phyloP scores from a whole-genome alignment of 2,329 filamentous ascomycete species.

The Fusarium liriodendri region DNA sequence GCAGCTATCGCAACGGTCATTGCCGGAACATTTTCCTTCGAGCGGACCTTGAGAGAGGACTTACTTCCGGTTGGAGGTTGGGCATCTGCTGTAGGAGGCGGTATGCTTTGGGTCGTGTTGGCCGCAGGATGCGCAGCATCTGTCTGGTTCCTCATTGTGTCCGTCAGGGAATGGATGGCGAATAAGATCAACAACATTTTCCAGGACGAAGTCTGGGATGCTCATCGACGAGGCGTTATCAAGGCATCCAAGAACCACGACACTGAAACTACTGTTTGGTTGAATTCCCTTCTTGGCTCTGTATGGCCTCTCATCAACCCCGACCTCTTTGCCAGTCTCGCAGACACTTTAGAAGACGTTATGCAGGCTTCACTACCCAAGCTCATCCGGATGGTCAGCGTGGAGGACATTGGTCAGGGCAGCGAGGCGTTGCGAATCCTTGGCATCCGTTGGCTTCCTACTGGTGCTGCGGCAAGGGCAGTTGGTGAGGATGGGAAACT shows the following conservation, averaged over 20 bases:
- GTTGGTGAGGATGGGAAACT: conserved; percentile 70
- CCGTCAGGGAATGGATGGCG: conserved; percentile 68
- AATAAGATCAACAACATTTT: conserved; percentile 72
- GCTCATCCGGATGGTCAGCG: conserved; percentile 77
- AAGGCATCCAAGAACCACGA: conserved; percentile 54
- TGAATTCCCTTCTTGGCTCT: conserved; percentile 74
- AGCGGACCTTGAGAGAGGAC: conserved; percentile 33
- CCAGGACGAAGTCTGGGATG: conserved; percentile 77
- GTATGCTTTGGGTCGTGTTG: conserved; percentile 43
- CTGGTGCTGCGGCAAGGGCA: conserved; percentile 72
- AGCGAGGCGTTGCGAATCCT: conserved; percentile 77
- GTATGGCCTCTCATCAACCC: conserved; percentile 83
- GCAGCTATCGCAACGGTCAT: conserved; percentile 50
- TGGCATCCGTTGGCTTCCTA: conserved; percentile 78
- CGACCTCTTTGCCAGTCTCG: conserved; percentile 75
- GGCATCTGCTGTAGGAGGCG: conserved; percentile 32
- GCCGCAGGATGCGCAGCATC: conserved; percentile 40
- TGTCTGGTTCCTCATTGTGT: conserved; percentile 53
- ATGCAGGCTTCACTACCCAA: conserved; percentile 82
- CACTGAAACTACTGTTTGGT: conserved; percentile 76
- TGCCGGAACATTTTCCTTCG: conserved; percentile 39
- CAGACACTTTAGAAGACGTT: conserved; percentile 80
- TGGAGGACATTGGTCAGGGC: conserved; percentile 81
- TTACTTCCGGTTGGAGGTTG: conserved; percentile 11
- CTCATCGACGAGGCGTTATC: conserved; percentile 65